A percentile compares a stretch with the other conserved stretches of the same genome.
Evolutionary conservation across 371 early-diverging fungal genomes (phyloP).

Genomic region (Batrachochytrium dendrobatidis): DNA sequence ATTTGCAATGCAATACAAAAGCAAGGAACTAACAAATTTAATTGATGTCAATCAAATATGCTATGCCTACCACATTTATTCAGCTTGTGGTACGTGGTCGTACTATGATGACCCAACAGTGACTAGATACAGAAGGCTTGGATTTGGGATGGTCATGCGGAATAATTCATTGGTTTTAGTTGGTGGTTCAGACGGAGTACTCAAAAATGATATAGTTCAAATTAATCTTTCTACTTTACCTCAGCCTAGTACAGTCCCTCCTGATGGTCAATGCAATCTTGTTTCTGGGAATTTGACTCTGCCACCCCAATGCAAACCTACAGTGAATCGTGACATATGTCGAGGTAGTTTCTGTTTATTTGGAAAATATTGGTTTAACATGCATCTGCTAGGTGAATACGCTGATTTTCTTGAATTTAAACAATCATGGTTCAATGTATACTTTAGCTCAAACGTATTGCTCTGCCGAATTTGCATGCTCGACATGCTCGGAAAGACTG

Average conservation of each 20-base stretch:
- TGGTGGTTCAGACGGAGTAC: neutral
- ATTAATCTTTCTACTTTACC: neutral
- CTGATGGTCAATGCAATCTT: neutral
- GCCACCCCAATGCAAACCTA: neutral
- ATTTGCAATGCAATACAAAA: neutral
- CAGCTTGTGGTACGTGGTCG: conserved; percentile 6
- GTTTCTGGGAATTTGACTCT: neutral
- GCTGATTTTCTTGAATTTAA: neutral
- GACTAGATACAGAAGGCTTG: neutral
- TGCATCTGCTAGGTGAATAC: neutral
- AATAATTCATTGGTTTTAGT: neutral
- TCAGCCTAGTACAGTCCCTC: neutral
- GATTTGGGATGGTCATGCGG: conserved; percentile 2
- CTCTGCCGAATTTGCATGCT: neutral
- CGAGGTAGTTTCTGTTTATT: neutral
- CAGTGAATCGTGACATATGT: neutral
- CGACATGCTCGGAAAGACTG: neutral
- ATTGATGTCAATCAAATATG: neutral
- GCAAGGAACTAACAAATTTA: neutral
- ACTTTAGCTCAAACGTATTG: neutral
- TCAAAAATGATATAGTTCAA: neutral
- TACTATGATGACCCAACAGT: neutral
- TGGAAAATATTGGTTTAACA: neutral
- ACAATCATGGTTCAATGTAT: neutral
- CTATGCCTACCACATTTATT: neutral